Evolutionary conservation across 306 rosid genomes (phyloP).

Genomic region (Canavalia ensiformis): DNA sequence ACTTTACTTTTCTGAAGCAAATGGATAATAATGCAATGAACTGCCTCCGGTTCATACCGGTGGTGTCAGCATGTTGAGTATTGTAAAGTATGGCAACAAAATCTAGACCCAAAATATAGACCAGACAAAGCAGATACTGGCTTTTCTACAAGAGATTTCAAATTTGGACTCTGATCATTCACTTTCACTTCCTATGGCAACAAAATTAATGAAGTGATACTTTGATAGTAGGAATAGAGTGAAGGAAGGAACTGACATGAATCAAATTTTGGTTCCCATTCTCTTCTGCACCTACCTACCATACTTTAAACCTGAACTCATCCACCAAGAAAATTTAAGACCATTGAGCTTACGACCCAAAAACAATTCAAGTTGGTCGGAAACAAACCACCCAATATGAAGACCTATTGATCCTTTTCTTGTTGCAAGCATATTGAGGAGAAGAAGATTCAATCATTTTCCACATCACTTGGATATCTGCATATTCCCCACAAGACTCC

Average conservation of each 20-base stretch:
- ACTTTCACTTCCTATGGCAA: constrained; percentile 30
- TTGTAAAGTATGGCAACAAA: constrained; percentile 15
- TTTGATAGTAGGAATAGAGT: neutral
- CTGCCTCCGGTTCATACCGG: neutral
- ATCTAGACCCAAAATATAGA: constrained; percentile 18
- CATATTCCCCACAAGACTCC: constrained; percentile 81
- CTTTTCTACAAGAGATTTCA: constrained; percentile 10
- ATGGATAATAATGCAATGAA: constrained; percentile 4
- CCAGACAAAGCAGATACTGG: neutral
- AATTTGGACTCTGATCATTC: constrained; percentile 30
- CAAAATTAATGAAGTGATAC: constrained; percentile 26
- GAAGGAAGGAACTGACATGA: constrained; percentile 34
- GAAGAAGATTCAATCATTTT: constrained; percentile 79
- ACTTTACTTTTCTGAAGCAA: neutral
- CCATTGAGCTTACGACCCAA: neutral
- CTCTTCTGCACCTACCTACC: neutral
- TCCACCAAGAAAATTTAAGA: constrained; percentile 20
- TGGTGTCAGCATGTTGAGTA: neutral
- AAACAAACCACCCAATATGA: constrained; percentile 58
- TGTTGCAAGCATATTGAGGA: constrained; percentile 49
- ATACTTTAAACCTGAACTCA: neutral
- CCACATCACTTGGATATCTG: constrained; percentile 93
- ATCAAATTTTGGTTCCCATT: constrained; percentile 16
- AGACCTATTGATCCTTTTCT: constrained; percentile 41
- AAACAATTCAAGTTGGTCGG: constrained; percentile 51